Evolutionary conservation across 768 basidiomycete genomes (phyloP).

Genomic region (Macrolepiota fuliginosa): DNA sequence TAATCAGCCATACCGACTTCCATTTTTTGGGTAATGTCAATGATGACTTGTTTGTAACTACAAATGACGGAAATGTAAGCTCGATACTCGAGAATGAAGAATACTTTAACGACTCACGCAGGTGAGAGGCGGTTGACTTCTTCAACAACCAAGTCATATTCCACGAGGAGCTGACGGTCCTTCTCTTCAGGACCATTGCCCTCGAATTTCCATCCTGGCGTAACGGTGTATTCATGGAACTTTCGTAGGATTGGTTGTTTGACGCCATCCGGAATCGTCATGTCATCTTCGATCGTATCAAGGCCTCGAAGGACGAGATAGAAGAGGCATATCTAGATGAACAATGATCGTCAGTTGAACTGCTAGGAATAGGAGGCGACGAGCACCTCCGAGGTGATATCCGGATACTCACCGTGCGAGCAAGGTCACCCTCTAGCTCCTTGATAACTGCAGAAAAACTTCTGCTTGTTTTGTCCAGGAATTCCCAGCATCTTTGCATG

Average conservation of each 20-base stretch:
- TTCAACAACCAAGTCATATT: constrained; percentile 77
- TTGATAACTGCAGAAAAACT: constrained; percentile 94
- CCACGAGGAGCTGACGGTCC: constrained; percentile 80
- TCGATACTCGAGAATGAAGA: constrained; percentile 11
- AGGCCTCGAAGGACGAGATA: constrained; percentile 91
- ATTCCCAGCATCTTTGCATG: constrained; percentile 90
- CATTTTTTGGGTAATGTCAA: constrained; percentile 87
- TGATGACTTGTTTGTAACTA: constrained; percentile 77
- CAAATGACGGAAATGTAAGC: constrained; percentile 5
- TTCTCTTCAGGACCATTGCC: constrained; percentile 85
- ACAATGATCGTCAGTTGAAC: constrained; percentile 1
- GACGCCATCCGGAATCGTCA: constrained; percentile 83
- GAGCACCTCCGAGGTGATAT: constrained; percentile 7
- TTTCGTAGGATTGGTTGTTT: constrained; percentile 85
- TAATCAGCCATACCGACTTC: constrained; percentile 94
- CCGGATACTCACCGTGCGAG: constrained; percentile 70
- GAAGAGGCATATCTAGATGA: constrained; percentile 83
- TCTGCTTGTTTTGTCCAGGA: constrained; percentile 85
- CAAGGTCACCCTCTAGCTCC: constrained; percentile 93
- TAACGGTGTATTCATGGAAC: constrained; percentile 77
- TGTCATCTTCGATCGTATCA: constrained; percentile 99
- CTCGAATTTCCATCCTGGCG: constrained; percentile 84
- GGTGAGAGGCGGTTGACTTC: constrained; percentile 73
- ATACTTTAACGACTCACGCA: constrained; percentile 41
- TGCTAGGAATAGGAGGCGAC: not conserved